Base-by-base conservation (phyloP, 2,329 filamentous ascomycete genomes). In the Elsinoe batatas region DNA sequence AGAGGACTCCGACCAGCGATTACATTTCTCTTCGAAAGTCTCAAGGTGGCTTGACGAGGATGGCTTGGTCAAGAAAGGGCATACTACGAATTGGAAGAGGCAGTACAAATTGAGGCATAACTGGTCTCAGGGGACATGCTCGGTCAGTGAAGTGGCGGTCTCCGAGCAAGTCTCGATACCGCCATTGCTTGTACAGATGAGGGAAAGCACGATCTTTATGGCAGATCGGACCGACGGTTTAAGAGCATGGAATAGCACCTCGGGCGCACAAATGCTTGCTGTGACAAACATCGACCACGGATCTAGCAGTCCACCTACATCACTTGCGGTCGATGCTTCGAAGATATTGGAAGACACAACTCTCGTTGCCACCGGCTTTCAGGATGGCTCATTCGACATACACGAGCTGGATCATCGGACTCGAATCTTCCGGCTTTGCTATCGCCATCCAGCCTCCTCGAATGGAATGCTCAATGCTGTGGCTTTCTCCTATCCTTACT, bases 61-160 rank as follows among this genome's bases (percentile, higher is more conserved):
- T 36, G 75, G 79, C 58, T 65, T 80, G 6, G 76, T 85, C 18
- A 72, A 70, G 56, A 71, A 72, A 57, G 75, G 75, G 11, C 69
- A 66, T 5, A 64, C 71, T 17, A 83, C 80, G 46, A 81, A 93
- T 65, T 96, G 91, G 91, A 95, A 94, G 73, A 79, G 81, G 59
- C 87, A 93, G 64, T 97, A 94, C 70, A 88, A 85, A 64, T 76
- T 96, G 50, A 80, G 88, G 44, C 87, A 95, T 67, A 97, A 97
- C 71, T 97, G 93, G 93, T 81, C 87, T 1, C 81, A 79, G 59
- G 93, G 91, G 0, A 83, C 81, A 61, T 95, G 89, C 64, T 85
- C 81, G 36, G 82, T 95, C 11, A 83, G 86, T 35, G 87, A 95
- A 68, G 80, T 96, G 30, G 77, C 83, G 43, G 78, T 89, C 20